phyloP scores from a whole-genome alignment of 768 basidiomycete species.

The Boletus sp. region DNA sequence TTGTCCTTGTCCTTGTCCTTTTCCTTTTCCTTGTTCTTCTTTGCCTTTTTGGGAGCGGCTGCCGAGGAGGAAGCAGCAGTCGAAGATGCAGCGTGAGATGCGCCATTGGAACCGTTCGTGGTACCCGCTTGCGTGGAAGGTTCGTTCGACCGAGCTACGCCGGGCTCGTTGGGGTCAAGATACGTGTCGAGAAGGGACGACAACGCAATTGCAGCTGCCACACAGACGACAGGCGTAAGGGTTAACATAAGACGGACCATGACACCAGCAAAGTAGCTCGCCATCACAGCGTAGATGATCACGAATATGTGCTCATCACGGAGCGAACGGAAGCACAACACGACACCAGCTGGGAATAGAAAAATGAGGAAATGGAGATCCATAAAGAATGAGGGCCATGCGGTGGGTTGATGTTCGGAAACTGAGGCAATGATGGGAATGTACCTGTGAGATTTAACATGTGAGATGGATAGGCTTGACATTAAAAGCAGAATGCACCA shows the following conservation, averaged over 20 bases:
- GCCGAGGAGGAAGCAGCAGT: constrained; percentile 32
- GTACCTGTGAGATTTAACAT: constrained; percentile 48
- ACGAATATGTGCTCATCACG: constrained; percentile 98
- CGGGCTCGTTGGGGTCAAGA: constrained; percentile 80
- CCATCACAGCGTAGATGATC: constrained; percentile 95
- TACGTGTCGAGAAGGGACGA: constrained; percentile 88
- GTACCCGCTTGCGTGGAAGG: constrained; percentile 1
- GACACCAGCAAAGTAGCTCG: constrained; percentile 98
- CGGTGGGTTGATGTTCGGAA: constrained; percentile 98
- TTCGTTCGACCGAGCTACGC: constrained; percentile 14
- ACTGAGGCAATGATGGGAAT: constrained; percentile 99
- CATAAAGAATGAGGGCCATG: constrained; percentile 99
- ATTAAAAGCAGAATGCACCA: constrained; percentile 20
- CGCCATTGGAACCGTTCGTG: constrained; percentile 11
- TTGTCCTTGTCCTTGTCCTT: constrained; percentile 37
- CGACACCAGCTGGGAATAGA: constrained; percentile 95
- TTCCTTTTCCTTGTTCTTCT: constrained; percentile 51
- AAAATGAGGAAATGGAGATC: constrained; percentile 97
- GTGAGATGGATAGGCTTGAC: not conserved
- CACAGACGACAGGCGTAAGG: constrained; percentile 95
- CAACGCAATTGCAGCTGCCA: constrained; percentile 86
- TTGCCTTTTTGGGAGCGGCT: constrained; percentile 39
- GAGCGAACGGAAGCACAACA: constrained; percentile 90
- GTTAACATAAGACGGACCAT: constrained; percentile 99
- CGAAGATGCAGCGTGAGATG: constrained; percentile 14